Percentiles rank a stretch among this genome's conserved stretches.
Evolutionary conservation across 139 green algal genomes (phyloP).

Genomic region (Diplosphaera chodatii): DNA sequence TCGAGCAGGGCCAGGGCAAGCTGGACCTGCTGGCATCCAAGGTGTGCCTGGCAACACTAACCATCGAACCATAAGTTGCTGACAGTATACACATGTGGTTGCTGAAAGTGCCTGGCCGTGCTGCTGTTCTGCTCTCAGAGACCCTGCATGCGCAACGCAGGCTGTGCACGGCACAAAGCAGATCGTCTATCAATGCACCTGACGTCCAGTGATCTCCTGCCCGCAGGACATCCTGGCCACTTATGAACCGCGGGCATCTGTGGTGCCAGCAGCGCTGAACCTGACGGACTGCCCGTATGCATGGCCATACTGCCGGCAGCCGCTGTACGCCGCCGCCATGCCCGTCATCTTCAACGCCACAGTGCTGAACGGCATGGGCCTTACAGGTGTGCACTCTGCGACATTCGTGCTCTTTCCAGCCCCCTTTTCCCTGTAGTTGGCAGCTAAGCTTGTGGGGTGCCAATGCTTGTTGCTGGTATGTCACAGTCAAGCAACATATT

Average conservation of each 20-base stretch:
- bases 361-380: conserved; percentile 91
- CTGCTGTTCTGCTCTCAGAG: too few species aligned
- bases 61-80: not conserved
- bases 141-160: too few species aligned
- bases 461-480: too few species aligned
- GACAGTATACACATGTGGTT: too few species aligned
- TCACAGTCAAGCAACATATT: too few species aligned
- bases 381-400: conserved; percentile 29
- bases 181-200: too few species aligned
- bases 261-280: conserved; percentile 76
- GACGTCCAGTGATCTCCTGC: too few species aligned
- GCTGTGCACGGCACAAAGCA: too few species aligned
- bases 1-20: conserved; percentile 72
- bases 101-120: too few species aligned
- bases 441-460: too few species aligned
- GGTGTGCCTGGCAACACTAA: conserved; percentile 26
- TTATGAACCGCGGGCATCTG: conserved; percentile 81
- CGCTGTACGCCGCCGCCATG: conserved; percentile 71
- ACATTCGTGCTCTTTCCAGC: too few species aligned
- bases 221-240: conserved; percentile 40
- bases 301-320: conserved; percentile 91
- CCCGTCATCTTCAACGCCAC: conserved; percentile 94
- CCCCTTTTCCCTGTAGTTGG: too few species aligned
- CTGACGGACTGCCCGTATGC: conserved; percentile 90
- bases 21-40: conserved; percentile 62